Evolutionary conservation across 139 green algal genomes (phyloP).

Genomic region (Chlamydomonas urium): DNA sequence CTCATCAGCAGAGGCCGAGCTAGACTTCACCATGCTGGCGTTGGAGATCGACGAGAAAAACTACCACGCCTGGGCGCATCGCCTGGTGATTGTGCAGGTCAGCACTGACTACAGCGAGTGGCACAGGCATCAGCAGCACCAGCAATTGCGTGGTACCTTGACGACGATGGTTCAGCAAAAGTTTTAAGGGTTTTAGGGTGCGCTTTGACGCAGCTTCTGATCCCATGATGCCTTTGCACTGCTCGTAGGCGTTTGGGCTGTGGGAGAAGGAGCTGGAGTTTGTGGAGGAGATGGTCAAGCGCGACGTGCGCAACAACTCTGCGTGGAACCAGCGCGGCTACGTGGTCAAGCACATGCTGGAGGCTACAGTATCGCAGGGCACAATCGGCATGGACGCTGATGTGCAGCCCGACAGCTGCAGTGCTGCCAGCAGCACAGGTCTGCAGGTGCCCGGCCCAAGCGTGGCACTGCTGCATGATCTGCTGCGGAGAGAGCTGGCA

Average conservation of each 20-base stretch:
- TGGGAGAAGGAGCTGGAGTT: slow-evolving; percentile 24
- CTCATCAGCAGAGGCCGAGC: slow-evolving; percentile 34
- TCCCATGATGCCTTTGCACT: slow-evolving; percentile 7
- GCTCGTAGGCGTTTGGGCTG: slow-evolving; percentile 13
- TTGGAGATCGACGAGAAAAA: slow-evolving; percentile 77
- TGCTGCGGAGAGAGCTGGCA: slow-evolving; percentile 35
- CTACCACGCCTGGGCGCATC: slow-evolving; percentile 87
- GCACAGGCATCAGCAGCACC: no score
- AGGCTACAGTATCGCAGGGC: neutral
- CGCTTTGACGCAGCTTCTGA: neutral
- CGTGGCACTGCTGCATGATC: neutral
- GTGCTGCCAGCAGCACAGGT: neutral
- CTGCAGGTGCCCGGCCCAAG: neutral
- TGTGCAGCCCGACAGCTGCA: neutral
- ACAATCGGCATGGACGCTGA: neutral
- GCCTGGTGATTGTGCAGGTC: slow-evolving; percentile 52
- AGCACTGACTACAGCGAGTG: neutral
- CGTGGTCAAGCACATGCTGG: slow-evolving; percentile 28
- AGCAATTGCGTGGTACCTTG: no score
- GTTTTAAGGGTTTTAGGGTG: neutral
- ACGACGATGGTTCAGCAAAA: neutral
- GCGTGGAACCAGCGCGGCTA: slow-evolving; percentile 84
- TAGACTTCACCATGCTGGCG: slow-evolving; percentile 31
- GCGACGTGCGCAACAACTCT: slow-evolving; percentile 84
- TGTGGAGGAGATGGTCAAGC: slow-evolving; percentile 37